phyloP scores from a whole-genome alignment of 2,329 filamentous ascomycete genomes.

The Fusarium abutilonis region DNA sequence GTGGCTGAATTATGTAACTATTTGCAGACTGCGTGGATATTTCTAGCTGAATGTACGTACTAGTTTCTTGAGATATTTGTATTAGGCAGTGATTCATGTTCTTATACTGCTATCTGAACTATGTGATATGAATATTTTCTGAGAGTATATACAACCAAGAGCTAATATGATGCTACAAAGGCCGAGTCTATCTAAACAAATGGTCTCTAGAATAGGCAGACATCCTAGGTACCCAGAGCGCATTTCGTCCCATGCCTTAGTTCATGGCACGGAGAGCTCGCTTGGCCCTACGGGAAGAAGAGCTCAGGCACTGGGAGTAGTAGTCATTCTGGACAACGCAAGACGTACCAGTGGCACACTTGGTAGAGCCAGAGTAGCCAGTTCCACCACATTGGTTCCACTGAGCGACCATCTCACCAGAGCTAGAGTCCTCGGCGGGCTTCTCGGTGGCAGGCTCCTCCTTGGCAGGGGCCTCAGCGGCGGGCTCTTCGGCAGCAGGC shows the following conservation, averaged over 20 bases:
- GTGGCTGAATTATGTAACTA: too few relatives aligned
- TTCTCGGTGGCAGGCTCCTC: neutral
- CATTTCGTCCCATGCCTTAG: neutral
- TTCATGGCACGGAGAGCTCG: constrained; percentile 4
- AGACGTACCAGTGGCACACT: constrained; percentile 39
- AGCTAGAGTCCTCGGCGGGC: neutral
- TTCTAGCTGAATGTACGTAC: too few relatives aligned
- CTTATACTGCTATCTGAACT: too few relatives aligned
- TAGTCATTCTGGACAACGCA: constrained; percentile 44
- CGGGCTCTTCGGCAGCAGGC: neutral
- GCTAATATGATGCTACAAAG: neutral
- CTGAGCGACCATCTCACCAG: constrained; percentile 12
- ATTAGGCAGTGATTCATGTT: too few relatives aligned
- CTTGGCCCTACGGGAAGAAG: constrained; percentile 11
- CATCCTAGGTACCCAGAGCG: neutral
- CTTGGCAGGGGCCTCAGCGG: neutral
- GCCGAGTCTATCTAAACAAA: neutral
- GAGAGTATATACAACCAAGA: neutral
- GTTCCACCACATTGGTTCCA: constrained; percentile 44
- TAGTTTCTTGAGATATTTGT: too few relatives aligned
- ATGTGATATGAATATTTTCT: neutral
- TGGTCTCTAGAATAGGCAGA: neutral
- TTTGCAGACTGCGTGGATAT: too few relatives aligned
- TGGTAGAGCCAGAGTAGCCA: constrained; percentile 40
- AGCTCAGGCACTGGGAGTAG: constrained; percentile 45